Conservation (phyloP, 2,329 filamentous ascomycete genomes). For the Coleophoma eucalyptorum region DNA sequence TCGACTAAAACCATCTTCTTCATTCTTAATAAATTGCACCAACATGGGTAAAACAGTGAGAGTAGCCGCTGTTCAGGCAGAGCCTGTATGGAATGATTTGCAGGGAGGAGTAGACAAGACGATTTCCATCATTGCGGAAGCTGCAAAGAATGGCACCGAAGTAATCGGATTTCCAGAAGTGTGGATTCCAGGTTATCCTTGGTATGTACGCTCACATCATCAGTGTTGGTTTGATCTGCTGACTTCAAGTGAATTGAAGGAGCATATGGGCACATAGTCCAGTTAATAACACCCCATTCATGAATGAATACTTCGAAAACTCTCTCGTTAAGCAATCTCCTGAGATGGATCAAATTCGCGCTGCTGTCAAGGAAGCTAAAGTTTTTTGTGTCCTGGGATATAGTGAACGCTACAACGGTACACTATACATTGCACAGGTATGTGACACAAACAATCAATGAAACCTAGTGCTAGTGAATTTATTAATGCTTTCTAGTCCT, state of each 20-base stretch:
- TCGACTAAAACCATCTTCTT: neutral
- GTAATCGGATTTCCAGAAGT: constrained; percentile 50
- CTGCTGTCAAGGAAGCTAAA: constrained; percentile 33
- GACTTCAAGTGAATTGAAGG: constrained; percentile 18
- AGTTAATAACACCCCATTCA: constrained; percentile 10
- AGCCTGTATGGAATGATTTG: constrained; percentile 56
- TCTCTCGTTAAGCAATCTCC: constrained; percentile 33
- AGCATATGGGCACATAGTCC: constrained; percentile 33
- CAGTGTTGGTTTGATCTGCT: neutral
- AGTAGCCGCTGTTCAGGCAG: constrained; percentile 49
- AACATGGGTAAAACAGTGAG: neutral
- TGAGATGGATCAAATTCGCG: constrained; percentile 37
- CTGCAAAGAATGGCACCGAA: constrained; percentile 45
- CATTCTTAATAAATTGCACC: neutral
- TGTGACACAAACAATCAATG: neutral
- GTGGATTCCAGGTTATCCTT: constrained; percentile 49
- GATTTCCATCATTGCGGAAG: constrained; percentile 48
- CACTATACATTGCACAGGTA: constrained; percentile 35
- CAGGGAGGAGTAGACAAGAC: constrained; percentile 50
- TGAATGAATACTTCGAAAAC: constrained; percentile 33
- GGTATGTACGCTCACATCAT: constrained; percentile 20
- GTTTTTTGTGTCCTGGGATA: constrained; percentile 45
- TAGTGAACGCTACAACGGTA: constrained; percentile 39
- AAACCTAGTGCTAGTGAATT: no score
- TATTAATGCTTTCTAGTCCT: constrained; percentile 19